Base-by-base conservation (phyloP, 306 rosid genomes). In the Dryas alaskensis region DNA sequence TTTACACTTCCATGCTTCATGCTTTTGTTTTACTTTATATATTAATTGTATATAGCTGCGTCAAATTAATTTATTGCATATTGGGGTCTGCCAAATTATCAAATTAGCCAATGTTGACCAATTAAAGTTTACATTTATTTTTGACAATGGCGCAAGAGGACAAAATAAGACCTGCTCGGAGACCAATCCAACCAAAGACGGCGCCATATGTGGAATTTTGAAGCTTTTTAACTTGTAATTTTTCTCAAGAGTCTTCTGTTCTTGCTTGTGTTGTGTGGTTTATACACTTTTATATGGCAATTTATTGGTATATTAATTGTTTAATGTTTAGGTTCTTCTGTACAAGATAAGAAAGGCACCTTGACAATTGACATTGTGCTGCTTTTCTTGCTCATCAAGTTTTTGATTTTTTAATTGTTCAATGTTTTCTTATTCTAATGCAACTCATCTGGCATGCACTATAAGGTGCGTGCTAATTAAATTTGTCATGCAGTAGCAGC, bases 331-430 rank as follows among this genome's bases (percentile, higher is more conserved):
- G 53, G 59, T 5, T 48, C 1, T n/a, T 70, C 8, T 40, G n/a
- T 65, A 42, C n/a, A 8, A 43, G 46, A 44, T 72, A 48, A 19
- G 17, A 78, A 46, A 14, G 75, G 55, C 47, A 40, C 64, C 76
- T 69, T 69, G 70, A 63, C 47, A 52, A 19, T 43, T 43, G 73
- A 47, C 65, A 40, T 40, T 31, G 49, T 43, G 25, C 7, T 77
- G 4, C 72, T 8, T 64, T 55, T 13, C 67, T 57, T 72, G 54
- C 46, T 6, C 45, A 31, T 65, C 53, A 48, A 65, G 69, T 31
- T 31, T 13, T 8, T 12, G 6, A 53, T 7, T 45, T 52, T 14
- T 43, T 44, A 31, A 31, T 31, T 31, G 37, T 31, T 31, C 3
- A 1, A 31, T 5, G 8, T 39, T 66, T 22, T 22, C 22, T 22